Percentiles rank a stretch among this genome's conserved stretches.
phyloP scores from a whole-genome alignment of 2,329 filamentous ascomycete species.

The Aspergillus vadensis region DNA sequence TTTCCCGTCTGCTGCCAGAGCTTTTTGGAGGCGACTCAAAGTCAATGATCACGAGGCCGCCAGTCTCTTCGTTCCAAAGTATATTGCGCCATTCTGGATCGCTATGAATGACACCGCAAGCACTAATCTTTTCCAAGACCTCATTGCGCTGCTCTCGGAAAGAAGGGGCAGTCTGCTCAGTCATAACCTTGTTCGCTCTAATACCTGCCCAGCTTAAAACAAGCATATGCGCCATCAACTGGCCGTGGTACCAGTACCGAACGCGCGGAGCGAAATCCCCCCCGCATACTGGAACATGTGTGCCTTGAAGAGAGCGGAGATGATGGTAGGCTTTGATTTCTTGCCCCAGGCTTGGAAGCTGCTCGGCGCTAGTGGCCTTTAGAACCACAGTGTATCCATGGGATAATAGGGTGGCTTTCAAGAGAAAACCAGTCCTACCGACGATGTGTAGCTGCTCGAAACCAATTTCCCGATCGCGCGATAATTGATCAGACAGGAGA shows the following conservation, averaged over 20 bases:
- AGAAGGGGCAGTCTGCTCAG: neutral
- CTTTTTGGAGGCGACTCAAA: neutral
- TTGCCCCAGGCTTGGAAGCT: neutral
- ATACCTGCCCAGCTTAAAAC: neutral
- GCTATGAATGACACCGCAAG: neutral
- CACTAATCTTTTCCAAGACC: neutral
- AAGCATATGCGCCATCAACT: neutral
- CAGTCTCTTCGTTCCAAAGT: neutral
- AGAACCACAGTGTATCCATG: neutral
- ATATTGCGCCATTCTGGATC: neutral
- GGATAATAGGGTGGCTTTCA: neutral
- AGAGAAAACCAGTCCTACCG: neutral
- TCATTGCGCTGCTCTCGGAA: neutral
- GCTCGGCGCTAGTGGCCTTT: neutral
- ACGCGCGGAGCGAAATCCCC: neutral
- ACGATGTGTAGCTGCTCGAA: neutral
- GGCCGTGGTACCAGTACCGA: neutral
- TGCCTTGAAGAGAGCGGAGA: neutral
- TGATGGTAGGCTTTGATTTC: neutral
- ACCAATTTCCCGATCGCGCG: slow-evolving; percentile 19
- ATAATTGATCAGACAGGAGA: slow-evolving; percentile 22
- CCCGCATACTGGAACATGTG: neutral
- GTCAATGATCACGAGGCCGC: neutral
- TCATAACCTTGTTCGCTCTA: neutral
- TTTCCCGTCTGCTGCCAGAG: no score